Conservation (phyloP, 2,329 filamentous ascomycete species). For the Kalmusia sp. region DNA sequence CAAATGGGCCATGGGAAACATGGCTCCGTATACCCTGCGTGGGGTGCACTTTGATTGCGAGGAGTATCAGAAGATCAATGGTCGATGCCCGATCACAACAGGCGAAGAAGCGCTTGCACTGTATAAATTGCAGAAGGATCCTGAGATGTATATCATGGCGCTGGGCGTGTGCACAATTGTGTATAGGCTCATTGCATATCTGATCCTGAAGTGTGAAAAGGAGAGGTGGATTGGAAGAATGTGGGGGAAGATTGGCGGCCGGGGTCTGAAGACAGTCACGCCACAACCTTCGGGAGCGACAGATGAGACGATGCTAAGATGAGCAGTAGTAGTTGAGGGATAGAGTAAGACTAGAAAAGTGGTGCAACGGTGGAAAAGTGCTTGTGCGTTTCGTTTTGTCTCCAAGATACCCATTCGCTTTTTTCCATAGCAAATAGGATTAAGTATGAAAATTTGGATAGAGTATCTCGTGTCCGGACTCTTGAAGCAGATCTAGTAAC, state of each 20-base stretch:
- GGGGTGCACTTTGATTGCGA: slow-evolving; percentile 70
- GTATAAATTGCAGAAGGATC: slow-evolving; percentile 70
- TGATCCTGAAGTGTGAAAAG: slow-evolving; percentile 62
- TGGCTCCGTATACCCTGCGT: slow-evolving; percentile 70
- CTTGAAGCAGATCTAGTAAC: too few relatives aligned
- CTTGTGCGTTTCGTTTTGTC: background rate
- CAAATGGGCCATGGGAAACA: slow-evolving; percentile 71
- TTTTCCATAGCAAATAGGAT: too few relatives aligned
- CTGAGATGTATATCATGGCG: slow-evolving; percentile 66
- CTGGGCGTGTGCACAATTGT: slow-evolving; percentile 69
- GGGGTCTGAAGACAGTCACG: background rate
- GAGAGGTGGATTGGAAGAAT: slow-evolving; percentile 56
- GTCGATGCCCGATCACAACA: slow-evolving; percentile 68
- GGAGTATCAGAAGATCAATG: slow-evolving; percentile 64
- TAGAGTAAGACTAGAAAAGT: too few relatives aligned
- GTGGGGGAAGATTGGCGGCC: slow-evolving; percentile 31
- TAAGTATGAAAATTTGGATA: too few relatives aligned
- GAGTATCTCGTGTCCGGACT: too few relatives aligned
- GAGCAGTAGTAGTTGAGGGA: background rate
- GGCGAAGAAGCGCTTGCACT: slow-evolving; percentile 72
- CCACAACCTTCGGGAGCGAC: background rate
- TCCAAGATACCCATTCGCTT: background rate
- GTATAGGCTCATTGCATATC: slow-evolving; percentile 71
- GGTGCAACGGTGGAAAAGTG: background rate
- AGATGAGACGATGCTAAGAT: background rate